Evolutionary conservation across 2,329 filamentous ascomycete species (phyloP).

Genomic region (Pseudogymnoascus sp.): DNA sequence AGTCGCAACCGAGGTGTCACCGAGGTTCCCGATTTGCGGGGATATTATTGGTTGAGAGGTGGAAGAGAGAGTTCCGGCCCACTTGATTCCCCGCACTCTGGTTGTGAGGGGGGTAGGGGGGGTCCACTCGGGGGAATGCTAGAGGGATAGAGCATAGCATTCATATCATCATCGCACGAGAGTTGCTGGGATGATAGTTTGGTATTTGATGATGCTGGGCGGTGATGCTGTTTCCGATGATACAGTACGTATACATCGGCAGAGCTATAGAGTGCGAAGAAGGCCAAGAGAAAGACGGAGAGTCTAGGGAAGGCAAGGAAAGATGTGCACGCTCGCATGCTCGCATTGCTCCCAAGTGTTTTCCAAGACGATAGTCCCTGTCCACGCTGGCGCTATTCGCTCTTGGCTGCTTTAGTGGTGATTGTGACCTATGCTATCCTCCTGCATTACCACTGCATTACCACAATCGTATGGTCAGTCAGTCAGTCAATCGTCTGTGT

Average conservation of each 20-base stretch:
- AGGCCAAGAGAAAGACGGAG: neutral
- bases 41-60: neutral
- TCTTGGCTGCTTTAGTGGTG: neutral
- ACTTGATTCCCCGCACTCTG: neutral
- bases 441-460: neutral
- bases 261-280: too few species aligned
- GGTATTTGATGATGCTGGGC: too few species aligned
- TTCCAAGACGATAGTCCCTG: conserved; percentile 6
- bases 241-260: too few species aligned
- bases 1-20: neutral
- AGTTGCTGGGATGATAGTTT: too few species aligned
- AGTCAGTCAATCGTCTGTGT: neutral
- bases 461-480: neutral
- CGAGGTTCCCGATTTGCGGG: neutral
- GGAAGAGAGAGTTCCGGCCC: neutral
- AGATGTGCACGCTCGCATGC: neutral
- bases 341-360: neutral
- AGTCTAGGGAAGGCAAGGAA: neutral
- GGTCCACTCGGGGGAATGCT: too few species aligned
- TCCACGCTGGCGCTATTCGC: neutral
- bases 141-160: neutral
- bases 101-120: too few species aligned
- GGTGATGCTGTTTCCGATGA: too few species aligned
- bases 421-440: neutral
- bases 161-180: neutral